Percentiles rank a stretch among this genome's conserved stretches.
Conservation (phyloP, 768 basidiomycete genomes). For the Plicaturopsis crispa region DNA sequence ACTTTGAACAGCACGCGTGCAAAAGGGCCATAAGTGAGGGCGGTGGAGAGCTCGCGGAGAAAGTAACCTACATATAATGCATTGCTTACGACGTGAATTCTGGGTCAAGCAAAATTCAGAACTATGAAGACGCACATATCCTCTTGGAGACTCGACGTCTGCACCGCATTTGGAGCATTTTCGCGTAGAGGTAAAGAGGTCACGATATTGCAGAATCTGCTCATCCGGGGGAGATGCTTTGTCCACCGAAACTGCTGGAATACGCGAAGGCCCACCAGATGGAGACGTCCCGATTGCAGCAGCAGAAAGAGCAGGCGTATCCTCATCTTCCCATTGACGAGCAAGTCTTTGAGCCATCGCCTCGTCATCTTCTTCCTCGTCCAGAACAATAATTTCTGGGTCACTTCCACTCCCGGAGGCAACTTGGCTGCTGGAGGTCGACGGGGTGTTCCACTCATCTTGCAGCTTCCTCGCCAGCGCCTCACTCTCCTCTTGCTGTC, state of each 20-base stretch:
- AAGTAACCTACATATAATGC: constrained; percentile 18
- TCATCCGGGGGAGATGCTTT: constrained; percentile 20
- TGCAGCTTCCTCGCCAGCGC: constrained; percentile 28
- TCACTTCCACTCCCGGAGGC: constrained; percentile 5
- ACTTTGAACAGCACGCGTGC: constrained; percentile 35
- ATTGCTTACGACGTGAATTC: too few species aligned
- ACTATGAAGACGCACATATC: constrained; percentile 26
- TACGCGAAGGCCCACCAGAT: background rate
- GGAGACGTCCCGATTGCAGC: background rate
- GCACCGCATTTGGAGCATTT: constrained; percentile 30
- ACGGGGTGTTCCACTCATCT: constrained; percentile 16
- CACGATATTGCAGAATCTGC: constrained; percentile 22
- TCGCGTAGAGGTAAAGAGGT: constrained; percentile 27
- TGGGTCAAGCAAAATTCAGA: background rate
- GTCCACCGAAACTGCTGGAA: background rate
- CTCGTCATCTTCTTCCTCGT: constrained; percentile 24
- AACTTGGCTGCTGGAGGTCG: constrained; percentile 5
- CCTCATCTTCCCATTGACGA: constrained; percentile 24
- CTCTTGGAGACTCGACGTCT: constrained; percentile 29
- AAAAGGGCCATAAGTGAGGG: constrained; percentile 24
- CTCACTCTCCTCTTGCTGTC: constrained; percentile 36
- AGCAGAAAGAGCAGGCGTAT: background rate
- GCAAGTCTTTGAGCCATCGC: constrained; percentile 31
- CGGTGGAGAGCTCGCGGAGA: constrained; percentile 13
- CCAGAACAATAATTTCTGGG: constrained; percentile 6